A percentile compares a stretch with the other conserved stretches of the same genome.
Evolutionary conservation across 345 rosid genomes (phyloP).

Genomic region (Camelina hispida): DNA sequence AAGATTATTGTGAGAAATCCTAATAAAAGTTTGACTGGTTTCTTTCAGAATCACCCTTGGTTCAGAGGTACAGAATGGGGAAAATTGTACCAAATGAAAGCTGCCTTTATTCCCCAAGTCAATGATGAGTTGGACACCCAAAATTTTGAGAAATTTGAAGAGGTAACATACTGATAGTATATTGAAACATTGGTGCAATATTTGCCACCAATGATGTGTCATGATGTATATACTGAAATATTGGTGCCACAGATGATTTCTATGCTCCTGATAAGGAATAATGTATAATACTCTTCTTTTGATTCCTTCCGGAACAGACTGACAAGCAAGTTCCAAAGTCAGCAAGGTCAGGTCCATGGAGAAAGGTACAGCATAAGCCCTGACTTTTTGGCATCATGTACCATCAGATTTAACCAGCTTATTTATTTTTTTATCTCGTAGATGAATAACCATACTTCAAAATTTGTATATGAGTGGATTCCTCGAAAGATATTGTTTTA

Average conservation of each 20-base stretch:
- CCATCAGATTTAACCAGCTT: constrained; percentile 3
- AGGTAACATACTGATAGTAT: constrained; percentile 55
- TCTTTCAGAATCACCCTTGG: constrained; percentile 83
- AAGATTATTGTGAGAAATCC: constrained; percentile 1
- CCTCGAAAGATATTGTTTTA: background rate
- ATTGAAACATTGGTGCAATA: constrained; percentile 6
- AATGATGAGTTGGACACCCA: constrained; percentile 98
- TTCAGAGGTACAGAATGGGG: constrained; percentile 88
- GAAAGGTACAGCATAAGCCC: constrained; percentile 60
- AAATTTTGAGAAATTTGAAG: constrained; percentile 98
- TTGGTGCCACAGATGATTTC: constrained; percentile 26
- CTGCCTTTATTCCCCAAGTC: constrained; percentile 97
- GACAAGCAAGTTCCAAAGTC: constrained; percentile 68
- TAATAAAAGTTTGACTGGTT: constrained; percentile 37
- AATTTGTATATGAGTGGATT: background rate
- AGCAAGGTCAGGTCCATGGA: constrained; percentile 83
- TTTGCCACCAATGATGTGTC: constrained; percentile 15
- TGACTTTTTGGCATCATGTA: constrained; percentile 10
- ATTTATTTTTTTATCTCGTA: background rate
- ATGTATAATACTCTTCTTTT: constrained; percentile 37
- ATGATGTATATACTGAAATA: constrained; percentile 14
- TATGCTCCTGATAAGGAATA: constrained; percentile 24
- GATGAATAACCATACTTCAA: constrained; percentile 2
- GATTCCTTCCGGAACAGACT: constrained; percentile 55
- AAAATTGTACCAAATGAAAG: constrained; percentile 81